Evolutionary conservation across 345 rosid genomes (phyloP), one percentile per base, ranked within the genome.

Genomic region (Corchorus olitorius): DNA sequence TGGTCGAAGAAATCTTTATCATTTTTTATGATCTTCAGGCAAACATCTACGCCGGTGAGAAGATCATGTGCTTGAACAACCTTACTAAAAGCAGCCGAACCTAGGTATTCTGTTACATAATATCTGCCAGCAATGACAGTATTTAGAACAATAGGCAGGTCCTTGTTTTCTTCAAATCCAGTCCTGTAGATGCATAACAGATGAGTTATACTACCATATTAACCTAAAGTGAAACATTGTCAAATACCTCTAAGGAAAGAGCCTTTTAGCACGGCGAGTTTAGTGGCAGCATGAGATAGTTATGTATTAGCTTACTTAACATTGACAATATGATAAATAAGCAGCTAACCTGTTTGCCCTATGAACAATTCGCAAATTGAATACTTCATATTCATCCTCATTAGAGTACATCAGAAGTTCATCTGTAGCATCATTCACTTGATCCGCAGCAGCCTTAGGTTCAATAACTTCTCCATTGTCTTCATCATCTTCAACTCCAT

Each of bases 1-100:
- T 96, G 99, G 71, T 96, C 99, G 0, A 96, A 96, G 81, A 92
- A 96, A 79, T 96, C 99, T 81, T 96, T 96, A 70, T 96, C 93
- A n/a, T 96, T 96, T 84, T 93, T 96, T 68, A 96, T 93, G 74
- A 96, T 93, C 92, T 96, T 96, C 78, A 96, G 86, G 80, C 98
- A 93, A 68, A 96, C 97, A 75, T 96, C 93, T 0, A 88, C 64
- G 3, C 95, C 98, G 0, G 76, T 91, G 45, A 86, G 82, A 72
- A 96, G 90, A 84, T 96, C 99, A 2, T 86, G 94, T 0, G 99
- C 99, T 63, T 92, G 97, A 83, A 96, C 87, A 61, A 92, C 99
- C 83, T 87, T 93, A 69, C 99, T 93, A 80, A 92, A 96, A 68
- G 99, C 98, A 65, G 99, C 98, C 0, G 98, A 96, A 45, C 98